Evolutionary conservation across 1,284 basidiomycete genomes (phyloP).

Genomic region (Leccinum insolens): DNA sequence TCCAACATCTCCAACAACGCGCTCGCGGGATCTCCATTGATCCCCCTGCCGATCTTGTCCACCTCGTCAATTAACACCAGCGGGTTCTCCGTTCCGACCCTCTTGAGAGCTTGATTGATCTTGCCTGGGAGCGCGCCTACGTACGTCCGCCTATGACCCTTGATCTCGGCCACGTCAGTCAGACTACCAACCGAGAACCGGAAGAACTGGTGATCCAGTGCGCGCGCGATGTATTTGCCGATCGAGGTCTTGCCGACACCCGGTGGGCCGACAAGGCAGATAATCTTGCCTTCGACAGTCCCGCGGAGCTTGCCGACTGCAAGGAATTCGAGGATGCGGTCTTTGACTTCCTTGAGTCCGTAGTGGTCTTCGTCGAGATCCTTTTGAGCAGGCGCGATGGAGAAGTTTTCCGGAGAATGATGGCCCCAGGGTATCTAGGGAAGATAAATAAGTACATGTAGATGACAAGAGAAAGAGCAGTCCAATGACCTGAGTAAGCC

Average conservation of each 20-base stretch:
- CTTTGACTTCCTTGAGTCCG: slow-evolving; percentile 94
- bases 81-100: slow-evolving; percentile 97
- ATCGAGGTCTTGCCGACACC: slow-evolving; percentile 97
- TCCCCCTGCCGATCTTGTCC: slow-evolving; percentile 96
- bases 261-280: slow-evolving; percentile 95
- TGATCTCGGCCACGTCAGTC: slow-evolving; percentile 98
- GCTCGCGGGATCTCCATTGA: slow-evolving; percentile 95
- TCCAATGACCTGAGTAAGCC: slow-evolving; percentile 81
- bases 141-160: slow-evolving; percentile 96
- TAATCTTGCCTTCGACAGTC: slow-evolving; percentile 98
- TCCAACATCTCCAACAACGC: slow-evolving; percentile 98
- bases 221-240: slow-evolving; percentile 92
- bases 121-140: slow-evolving; percentile 97
- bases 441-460: slow-evolving; percentile 5
- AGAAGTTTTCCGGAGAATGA: slow-evolving; percentile 93
- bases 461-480: not conserved
- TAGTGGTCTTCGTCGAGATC: slow-evolving; percentile 98
- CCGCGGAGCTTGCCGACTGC: slow-evolving; percentile 97
- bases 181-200: slow-evolving; percentile 97
- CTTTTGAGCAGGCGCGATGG: slow-evolving; percentile 80
- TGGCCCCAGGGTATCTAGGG: slow-evolving; percentile 92
- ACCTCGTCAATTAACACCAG: slow-evolving; percentile 97
- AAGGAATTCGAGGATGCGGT: slow-evolving; percentile 97
- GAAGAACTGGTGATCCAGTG: slow-evolving; percentile 88
- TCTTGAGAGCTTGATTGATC: slow-evolving; percentile 96